A percentile compares a stretch with the other conserved stretches of the same genome.
Conservation (phyloP, 257 asterid species). For the Ophiorrhiza pumila region DNA sequence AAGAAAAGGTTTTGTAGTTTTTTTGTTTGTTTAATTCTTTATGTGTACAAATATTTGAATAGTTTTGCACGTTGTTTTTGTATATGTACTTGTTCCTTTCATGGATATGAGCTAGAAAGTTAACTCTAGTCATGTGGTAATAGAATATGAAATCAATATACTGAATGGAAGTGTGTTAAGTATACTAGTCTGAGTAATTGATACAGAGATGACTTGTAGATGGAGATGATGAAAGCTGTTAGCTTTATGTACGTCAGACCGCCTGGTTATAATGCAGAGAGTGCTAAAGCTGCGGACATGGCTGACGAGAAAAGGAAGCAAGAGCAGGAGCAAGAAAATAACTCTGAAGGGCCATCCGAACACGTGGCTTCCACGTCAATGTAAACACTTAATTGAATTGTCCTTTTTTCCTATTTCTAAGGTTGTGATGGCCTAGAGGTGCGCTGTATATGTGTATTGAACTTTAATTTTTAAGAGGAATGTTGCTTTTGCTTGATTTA, state of each 20-base stretch:
- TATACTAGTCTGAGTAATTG: not conserved
- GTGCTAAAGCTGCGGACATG: conserved; percentile 95
- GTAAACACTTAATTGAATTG: conserved; percentile 35
- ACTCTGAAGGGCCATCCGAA: conserved; percentile 32
- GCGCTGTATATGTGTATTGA: conserved; percentile 3
- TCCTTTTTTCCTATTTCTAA: conserved; percentile 3
- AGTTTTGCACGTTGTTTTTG: not conserved
- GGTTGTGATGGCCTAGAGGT: not conserved
- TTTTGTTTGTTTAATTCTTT: not conserved
- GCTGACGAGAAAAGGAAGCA: conserved; percentile 56
- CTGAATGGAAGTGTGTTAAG: not conserved
- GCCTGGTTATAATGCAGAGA: conserved; percentile 95
- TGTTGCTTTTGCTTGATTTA: conserved; percentile 17
- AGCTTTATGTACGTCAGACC: conserved; percentile 98
- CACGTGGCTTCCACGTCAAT: conserved; percentile 48
- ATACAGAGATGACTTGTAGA: conserved; percentile 37
- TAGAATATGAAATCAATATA: not conserved
- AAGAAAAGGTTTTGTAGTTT: conserved; percentile 66
- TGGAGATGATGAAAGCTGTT: conserved; percentile 97
- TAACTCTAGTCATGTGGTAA: conserved; percentile 57
- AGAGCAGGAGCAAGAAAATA: conserved; percentile 31
- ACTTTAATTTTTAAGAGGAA: conserved; percentile 16
- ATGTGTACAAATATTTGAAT: not conserved
- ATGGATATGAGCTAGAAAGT: conserved; percentile 74
- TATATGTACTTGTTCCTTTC: conserved; percentile 14